Percentiles rank a stretch among this genome's conserved stretches.
phyloP scores from a whole-genome alignment of 176 grass and related monocot genomes.

The Aegilops umbellulata region DNA sequence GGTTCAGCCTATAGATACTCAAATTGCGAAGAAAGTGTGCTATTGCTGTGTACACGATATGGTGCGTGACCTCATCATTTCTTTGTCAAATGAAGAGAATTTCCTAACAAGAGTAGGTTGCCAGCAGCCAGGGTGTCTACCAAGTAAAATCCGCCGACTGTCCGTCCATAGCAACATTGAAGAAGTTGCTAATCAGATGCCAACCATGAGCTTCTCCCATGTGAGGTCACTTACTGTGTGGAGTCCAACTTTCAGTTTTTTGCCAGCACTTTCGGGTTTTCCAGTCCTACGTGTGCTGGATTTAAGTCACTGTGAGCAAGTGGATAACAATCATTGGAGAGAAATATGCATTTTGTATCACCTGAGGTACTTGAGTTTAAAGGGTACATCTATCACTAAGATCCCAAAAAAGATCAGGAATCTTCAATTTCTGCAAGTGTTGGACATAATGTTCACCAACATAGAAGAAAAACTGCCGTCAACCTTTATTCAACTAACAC shows the following conservation, averaged over 20 bases:
- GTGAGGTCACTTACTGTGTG: not conserved
- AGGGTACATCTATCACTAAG: rapidly evolving
- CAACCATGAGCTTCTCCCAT: not conserved
- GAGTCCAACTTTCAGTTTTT: not conserved
- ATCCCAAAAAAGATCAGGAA: not conserved
- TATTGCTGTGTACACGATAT: constrained; percentile 5
- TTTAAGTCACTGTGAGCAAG: rapidly evolving
- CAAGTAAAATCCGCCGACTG: not conserved
- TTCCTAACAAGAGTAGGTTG: not conserved
- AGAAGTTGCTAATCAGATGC: rapidly evolving
- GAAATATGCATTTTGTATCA: not conserved
- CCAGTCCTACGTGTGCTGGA: not conserved
- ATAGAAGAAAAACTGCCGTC: not conserved
- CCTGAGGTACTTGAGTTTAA: not conserved
- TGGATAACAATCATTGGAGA: not conserved
- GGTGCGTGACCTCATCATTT: constrained; percentile 5
- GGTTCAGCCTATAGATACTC: rapidly evolving
- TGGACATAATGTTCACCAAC: rapidly evolving
- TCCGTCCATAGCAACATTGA: not conserved
- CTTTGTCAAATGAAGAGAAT: not conserved
- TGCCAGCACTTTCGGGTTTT: not conserved
- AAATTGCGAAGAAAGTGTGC: rapidly evolving
- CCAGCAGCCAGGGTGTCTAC: rapidly evolving
- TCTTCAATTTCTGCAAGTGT: not conserved
- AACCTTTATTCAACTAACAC: not conserved